phyloP scores from a whole-genome alignment of 2,329 filamentous ascomycete genomes.

The Dichotomopilus funicola region DNA sequence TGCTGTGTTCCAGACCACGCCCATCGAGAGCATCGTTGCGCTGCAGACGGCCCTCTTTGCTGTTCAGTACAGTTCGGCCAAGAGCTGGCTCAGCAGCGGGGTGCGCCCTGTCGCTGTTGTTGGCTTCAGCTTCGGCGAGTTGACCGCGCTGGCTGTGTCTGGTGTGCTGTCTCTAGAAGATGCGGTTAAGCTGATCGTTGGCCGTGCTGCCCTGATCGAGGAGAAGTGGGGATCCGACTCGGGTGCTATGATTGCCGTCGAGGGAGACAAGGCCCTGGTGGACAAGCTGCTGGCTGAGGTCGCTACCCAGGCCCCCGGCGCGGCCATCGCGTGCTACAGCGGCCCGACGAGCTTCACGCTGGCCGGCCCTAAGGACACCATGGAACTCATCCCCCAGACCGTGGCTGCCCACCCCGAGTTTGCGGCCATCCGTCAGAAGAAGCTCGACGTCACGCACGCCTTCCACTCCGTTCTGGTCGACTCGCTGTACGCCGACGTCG shows the following conservation, averaged over 20 bases:
- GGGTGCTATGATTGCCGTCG: slow-evolving; percentile 35
- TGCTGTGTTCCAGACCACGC: neutral
- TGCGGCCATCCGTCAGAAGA: slow-evolving; percentile 27
- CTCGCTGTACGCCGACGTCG: neutral
- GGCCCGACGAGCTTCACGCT: slow-evolving; percentile 37
- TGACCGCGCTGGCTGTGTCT: slow-evolving; percentile 34
- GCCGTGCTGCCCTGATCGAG: slow-evolving; percentile 28
- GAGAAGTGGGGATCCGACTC: slow-evolving; percentile 31
- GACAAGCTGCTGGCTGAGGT: neutral
- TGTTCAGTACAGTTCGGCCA: slow-evolving; percentile 33
- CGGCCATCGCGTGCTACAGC: slow-evolving; percentile 42
- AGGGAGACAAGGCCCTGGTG: neutral
- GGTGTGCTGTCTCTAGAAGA: slow-evolving; percentile 28
- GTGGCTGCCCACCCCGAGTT: neutral
- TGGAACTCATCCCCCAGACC: slow-evolving; percentile 23
- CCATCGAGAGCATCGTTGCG: neutral
- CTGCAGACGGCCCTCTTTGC: slow-evolving; percentile 38
- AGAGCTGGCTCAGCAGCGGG: slow-evolving; percentile 33
- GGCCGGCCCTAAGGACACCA: slow-evolving; percentile 30
- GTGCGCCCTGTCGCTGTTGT: slow-evolving; percentile 24
- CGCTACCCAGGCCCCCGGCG: neutral
- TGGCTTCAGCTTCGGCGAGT: slow-evolving; percentile 38
- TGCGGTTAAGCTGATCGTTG: slow-evolving; percentile 27
- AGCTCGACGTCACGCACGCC: slow-evolving; percentile 39
- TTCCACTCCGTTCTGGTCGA: slow-evolving; percentile 42